These are phyloP conservation scores for Holtermanniella nyarrowii DNA, from an alignment of 768 basidiomycete species.

Conservation along the genomic window DNA sequence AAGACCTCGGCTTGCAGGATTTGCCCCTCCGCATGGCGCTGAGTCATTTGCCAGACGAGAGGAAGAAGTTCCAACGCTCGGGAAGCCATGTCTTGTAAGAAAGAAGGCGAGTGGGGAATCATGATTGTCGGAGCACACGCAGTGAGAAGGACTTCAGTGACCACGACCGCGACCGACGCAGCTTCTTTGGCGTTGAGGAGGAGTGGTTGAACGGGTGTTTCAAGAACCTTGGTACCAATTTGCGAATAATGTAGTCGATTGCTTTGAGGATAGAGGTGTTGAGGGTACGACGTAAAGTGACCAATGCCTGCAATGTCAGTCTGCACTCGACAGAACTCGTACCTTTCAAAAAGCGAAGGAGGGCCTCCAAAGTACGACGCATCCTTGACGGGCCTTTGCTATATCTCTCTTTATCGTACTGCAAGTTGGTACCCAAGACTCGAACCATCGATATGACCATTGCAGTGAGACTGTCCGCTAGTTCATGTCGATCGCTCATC, in stretches of 20 bases:
- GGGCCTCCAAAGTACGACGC: not conserved
- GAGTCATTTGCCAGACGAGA: not conserved
- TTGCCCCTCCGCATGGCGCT: too few relatives aligned
- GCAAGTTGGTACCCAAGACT: not conserved
- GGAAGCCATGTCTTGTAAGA: not conserved
- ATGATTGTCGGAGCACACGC: not conserved
- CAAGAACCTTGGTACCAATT: not conserved
- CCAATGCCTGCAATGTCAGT: too few relatives aligned
- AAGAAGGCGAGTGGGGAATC: not conserved
- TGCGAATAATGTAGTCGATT: not conserved
- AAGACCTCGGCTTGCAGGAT: too few relatives aligned
- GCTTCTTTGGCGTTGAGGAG: not conserved
- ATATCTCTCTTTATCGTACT: not conserved
- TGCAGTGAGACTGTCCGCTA: not conserved
- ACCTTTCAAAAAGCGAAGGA: too few relatives aligned
- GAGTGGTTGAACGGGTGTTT: not conserved
- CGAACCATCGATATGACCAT: not conserved
- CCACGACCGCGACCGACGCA: not conserved
- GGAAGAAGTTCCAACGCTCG: not conserved
- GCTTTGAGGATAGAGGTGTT: too few relatives aligned
- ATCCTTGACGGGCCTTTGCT: not conserved
- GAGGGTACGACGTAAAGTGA: too few relatives aligned
- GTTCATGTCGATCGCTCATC: not conserved
- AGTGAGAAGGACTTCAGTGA: not conserved
- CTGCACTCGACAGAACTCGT: too few relatives aligned